Base-by-base conservation (phyloP, 2,329 filamentous ascomycete genomes). In the Fusarium nematophilum region DNA sequence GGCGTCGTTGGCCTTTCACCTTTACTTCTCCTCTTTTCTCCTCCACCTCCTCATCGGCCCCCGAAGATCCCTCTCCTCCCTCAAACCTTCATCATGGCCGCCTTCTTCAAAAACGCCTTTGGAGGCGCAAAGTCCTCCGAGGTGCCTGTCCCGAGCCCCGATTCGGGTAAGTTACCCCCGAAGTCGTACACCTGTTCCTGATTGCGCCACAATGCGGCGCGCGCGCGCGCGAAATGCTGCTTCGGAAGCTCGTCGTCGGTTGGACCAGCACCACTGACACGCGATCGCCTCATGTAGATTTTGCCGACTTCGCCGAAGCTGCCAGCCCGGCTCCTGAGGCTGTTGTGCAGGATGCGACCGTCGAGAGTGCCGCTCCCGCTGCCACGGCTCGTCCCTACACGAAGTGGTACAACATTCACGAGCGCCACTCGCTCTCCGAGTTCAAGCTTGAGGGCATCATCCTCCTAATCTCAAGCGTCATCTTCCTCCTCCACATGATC, bases 351-450 rank as follows among this genome's bases (percentile, higher is more conserved):
- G 77, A 81, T 56, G 77, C 82, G 61, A 76, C 81, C 52, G 75
- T 82, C 55, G 76, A 75, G 29, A 76, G 77, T 21, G 74, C 79
- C 34, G 75, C 77, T 42, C 81, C 83, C 57, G 80, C 79, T 37
- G 75, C 78, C 39, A 81, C 82, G 37, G 76, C 74, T 36, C 79
- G 82, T 21, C 90, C 91, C 11, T 97, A 90, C 76, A 97, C 93
- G 45, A 92, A 92, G 81, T 99, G 95, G 95, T 99, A 98, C 80
- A 92, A 93, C 52, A 82, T 98, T 59, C 95, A 96, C 84, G 93
- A 98, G 84, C 92, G 95, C 71, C 88, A 93, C 70, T 88, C 88
- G 21, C 80, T 89, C 57, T 84, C 83, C 71, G 95, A 99, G 75
- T 99, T 99, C 83, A 88, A 88, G 78, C 85, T 89, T 70, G 95